These are phyloP conservation scores for Umbelopsis ramanniana DNA, from an alignment of 192 early-diverging fungal genomes.

Conservation along the genomic window DNA sequence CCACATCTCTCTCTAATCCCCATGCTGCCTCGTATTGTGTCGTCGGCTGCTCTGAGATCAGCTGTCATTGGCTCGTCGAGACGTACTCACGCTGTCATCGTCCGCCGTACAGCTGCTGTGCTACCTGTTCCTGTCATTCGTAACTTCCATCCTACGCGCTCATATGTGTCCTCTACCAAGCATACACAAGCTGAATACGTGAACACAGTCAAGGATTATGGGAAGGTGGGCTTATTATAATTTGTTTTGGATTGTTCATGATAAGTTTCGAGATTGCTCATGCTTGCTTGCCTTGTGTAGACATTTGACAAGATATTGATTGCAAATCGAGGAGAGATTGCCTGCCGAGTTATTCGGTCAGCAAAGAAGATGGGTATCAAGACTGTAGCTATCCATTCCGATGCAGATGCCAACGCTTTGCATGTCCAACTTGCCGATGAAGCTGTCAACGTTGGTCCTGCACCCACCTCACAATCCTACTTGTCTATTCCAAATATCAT, in stretches of 20 bases:
- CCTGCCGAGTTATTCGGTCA: conserved; percentile 89
- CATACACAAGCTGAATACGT: background rate
- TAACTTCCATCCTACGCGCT: background rate
- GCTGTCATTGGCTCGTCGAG: background rate
- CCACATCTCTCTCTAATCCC: conserved; percentile 1
- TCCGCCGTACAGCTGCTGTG: background rate
- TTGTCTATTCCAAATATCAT: conserved; percentile 82
- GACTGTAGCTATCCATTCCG: conserved; percentile 94
- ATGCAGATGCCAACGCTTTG: conserved; percentile 84
- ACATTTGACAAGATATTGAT: conserved; percentile 93
- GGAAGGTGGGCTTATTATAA: background rate
- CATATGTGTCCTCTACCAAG: conserved; percentile 12
- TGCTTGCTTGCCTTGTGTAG: conserved; percentile 30
- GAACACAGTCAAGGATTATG: conserved; percentile 4
- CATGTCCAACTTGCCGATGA: conserved; percentile 92
- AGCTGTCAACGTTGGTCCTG: conserved; percentile 81
- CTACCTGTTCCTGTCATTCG: conserved; percentile 5
- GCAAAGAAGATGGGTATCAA: conserved; percentile 93
- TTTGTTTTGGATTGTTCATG: background rate
- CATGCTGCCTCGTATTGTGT: conserved; percentile 22
- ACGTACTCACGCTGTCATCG: background rate
- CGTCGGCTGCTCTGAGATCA: conserved; percentile 16
- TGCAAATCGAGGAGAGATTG: conserved; percentile 97
- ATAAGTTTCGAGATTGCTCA: too few relatives aligned
- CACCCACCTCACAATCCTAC: conserved; percentile 81